Percentiles rank a stretch among this genome's conserved stretches.
Conservation (phyloP, 2,329 filamentous ascomycete genomes). For the Chaetomium strumarium region DNA sequence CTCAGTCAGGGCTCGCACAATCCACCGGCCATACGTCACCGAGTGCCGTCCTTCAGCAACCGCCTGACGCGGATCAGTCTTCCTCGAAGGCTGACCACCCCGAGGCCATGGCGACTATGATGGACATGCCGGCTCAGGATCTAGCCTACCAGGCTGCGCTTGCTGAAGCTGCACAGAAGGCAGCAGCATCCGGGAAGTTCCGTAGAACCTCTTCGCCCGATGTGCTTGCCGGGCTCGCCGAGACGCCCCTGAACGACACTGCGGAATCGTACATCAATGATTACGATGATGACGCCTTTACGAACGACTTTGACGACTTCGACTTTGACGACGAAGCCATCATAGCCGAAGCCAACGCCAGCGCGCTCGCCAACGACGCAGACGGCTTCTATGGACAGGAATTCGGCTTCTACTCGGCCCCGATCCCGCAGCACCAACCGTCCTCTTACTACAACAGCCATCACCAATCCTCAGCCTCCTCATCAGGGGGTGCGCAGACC, state of each 20-base stretch:
- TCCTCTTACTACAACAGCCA: slow-evolving; percentile 40
- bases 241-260: slow-evolving; percentile 24
- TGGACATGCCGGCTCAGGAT: slow-evolving; percentile 30
- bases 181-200: slow-evolving; percentile 71
- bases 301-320: slow-evolving; percentile 48
- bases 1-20: slow-evolving; percentile 37
- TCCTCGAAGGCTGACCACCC: slow-evolving; percentile 8
- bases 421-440: slow-evolving; percentile 35
- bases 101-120: not conserved
- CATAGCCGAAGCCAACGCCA: slow-evolving; percentile 91
- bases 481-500: slow-evolving; percentile 23
- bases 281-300: slow-evolving; percentile 56
- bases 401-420: slow-evolving; percentile 86
- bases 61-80: slow-evolving; percentile 6
- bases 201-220: slow-evolving; percentile 49
- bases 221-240: not conserved
- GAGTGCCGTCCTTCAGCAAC: slow-evolving; percentile 32
- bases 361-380: slow-evolving; percentile 83
- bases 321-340: slow-evolving; percentile 81
- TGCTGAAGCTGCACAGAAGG: slow-evolving; percentile 72
- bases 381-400: slow-evolving; percentile 95
- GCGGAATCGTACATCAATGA: slow-evolving; percentile 31
- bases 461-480: slow-evolving; percentile 30
- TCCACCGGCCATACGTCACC: slow-evolving; percentile 51
- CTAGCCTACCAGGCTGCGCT: slow-evolving; percentile 74